Evolutionary conservation across 108 stramenopile species (phyloP).

Genomic region (Skeletonema grethae): DNA sequence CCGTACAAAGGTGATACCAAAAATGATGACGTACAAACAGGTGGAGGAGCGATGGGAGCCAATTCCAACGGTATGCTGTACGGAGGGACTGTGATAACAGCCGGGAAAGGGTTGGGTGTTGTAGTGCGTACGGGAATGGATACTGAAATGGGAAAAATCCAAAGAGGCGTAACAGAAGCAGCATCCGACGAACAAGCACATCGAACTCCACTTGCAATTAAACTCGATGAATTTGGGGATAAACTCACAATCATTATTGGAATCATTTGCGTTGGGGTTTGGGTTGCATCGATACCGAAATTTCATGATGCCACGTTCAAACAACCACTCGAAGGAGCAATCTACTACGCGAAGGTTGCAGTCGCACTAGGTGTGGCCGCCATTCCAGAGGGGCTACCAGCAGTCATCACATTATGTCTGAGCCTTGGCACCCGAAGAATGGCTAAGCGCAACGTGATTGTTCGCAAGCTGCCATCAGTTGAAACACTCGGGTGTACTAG

Average conservation of each 20-base stretch:
- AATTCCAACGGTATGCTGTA: slow-evolving; percentile 87
- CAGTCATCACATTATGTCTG: slow-evolving; percentile 96
- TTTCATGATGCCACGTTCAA: slow-evolving; percentile 84
- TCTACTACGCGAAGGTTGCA: slow-evolving; percentile 97
- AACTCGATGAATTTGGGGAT: slow-evolving; percentile 96
- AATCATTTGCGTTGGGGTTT: slow-evolving; percentile 91
- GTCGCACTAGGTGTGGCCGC: slow-evolving; percentile 98
- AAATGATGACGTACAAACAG: slow-evolving; percentile 16
- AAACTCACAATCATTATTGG: slow-evolving; percentile 93
- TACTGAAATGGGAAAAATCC: slow-evolving; percentile 97
- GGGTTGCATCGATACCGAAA: slow-evolving; percentile 88
- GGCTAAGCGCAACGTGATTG: slow-evolving; percentile 89
- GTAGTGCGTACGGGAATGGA: slow-evolving; percentile 91
- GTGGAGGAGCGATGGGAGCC: slow-evolving; percentile 40
- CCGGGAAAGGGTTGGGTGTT: slow-evolving; percentile 87
- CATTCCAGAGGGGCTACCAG: slow-evolving; percentile 98
- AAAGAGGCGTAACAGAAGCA: slow-evolving; percentile 79
- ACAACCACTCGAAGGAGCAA: slow-evolving; percentile 69
- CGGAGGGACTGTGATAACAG: slow-evolving; percentile 92
- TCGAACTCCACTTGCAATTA: slow-evolving; percentile 93
- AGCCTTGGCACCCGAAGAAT: slow-evolving; percentile 93
- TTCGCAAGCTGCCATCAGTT: slow-evolving; percentile 89
- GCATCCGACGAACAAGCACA: slow-evolving; percentile 59
- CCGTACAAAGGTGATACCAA: slow-evolving; percentile 60
- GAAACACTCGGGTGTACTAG: slow-evolving; percentile 97